Conservation (phyloP, 2,329 filamentous ascomycete genomes). For the Talaromyces amestolkiae region DNA sequence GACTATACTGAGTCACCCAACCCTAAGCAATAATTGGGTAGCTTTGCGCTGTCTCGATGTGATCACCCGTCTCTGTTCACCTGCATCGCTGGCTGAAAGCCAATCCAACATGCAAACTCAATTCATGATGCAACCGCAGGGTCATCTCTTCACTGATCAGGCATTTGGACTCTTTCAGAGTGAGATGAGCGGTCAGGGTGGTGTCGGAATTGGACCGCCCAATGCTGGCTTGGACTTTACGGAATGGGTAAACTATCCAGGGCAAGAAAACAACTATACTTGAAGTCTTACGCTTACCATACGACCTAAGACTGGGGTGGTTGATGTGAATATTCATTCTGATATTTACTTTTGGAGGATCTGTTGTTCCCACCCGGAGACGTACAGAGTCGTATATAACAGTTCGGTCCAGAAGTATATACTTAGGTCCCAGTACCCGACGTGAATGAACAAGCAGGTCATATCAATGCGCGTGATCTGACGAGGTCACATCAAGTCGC, state of each 20-base stretch:
- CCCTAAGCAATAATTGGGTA: conserved; percentile 39
- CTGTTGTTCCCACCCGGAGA: background rate
- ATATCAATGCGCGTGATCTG: background rate
- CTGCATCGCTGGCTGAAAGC: conserved; percentile 24
- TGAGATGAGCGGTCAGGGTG: conserved; percentile 16
- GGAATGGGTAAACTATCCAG: conserved; percentile 40
- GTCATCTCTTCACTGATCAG: conserved; percentile 38
- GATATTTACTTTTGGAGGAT: background rate
- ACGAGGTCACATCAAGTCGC: background rate
- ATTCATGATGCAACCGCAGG: conserved; percentile 38
- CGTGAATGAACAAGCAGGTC: background rate
- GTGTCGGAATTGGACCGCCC: conserved; percentile 27
- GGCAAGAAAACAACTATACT: conserved; percentile 20
- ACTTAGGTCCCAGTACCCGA: background rate
- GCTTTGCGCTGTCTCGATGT: conserved; percentile 41
- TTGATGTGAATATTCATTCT: background rate
- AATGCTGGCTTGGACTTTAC: conserved; percentile 37
- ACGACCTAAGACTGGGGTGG: background rate
- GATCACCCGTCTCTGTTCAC: conserved; percentile 39
- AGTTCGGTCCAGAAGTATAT: background rate
- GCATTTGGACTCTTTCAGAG: conserved; percentile 38
- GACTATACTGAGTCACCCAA: conserved; percentile 38
- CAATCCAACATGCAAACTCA: conserved; percentile 22
- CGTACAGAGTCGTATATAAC: background rate
- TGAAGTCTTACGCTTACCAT: background rate